Percentiles rank a stretch among this genome's conserved stretches.
phyloP scores from a whole-genome alignment of 2,329 filamentous ascomycete species.

The Aspergillus japonicus region DNA sequence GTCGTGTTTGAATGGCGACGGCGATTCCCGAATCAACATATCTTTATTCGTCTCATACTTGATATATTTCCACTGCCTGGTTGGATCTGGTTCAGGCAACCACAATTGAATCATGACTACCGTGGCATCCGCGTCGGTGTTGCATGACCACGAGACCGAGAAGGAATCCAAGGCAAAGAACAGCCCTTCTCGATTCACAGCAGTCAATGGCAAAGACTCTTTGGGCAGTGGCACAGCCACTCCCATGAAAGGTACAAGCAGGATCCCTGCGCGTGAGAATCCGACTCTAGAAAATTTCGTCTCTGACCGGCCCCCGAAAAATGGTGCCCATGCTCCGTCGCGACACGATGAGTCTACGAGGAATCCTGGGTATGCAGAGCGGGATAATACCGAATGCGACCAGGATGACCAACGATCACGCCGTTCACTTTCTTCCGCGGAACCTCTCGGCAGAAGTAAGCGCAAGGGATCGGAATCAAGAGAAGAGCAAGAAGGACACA shows the following conservation, averaged over 20 bases:
- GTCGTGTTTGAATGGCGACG: neutral
- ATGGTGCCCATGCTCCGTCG: constrained; percentile 24
- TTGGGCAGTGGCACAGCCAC: constrained; percentile 16
- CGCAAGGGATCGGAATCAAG: constrained; percentile 67
- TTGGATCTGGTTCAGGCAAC: neutral
- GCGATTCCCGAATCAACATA: neutral
- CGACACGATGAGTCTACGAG: constrained; percentile 47
- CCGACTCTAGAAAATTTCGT: neutral
- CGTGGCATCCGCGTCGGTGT: constrained; percentile 33
- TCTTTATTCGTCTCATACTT: neutral
- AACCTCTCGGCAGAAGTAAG: constrained; percentile 53
- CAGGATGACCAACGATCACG: constrained; percentile 26
- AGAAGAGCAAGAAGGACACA: constrained; percentile 44
- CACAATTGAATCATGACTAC: constrained; percentile 32
- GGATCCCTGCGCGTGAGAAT: constrained; percentile 22
- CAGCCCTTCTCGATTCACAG: constrained; percentile 47
- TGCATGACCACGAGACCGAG: constrained; percentile 36
- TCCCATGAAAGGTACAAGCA: constrained; percentile 12
- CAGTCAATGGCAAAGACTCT: constrained; percentile 45
- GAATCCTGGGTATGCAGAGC: constrained; percentile 48
- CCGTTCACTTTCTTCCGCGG: constrained; percentile 25
- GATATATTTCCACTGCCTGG: neutral
- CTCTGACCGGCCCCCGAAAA: neutral
- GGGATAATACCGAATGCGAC: constrained; percentile 36
- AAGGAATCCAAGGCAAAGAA: constrained; percentile 39